Evolutionary conservation across 1,139 yeast species (phyloP).

Genomic region (Pichia norvegensis): DNA sequence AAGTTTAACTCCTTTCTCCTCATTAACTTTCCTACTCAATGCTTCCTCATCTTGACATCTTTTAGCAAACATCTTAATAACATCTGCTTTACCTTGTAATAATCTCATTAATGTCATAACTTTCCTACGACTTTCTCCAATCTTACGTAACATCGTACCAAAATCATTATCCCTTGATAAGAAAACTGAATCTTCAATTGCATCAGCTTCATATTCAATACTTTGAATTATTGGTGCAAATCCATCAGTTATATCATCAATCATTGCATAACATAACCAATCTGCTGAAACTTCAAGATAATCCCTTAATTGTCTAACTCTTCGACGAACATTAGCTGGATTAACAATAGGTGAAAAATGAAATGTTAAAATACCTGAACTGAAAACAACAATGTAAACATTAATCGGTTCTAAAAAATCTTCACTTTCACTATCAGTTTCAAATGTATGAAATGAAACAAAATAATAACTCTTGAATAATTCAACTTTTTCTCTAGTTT

Average conservation of each 20-base stretch:
- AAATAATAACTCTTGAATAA: constrained; percentile 67
- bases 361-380: constrained; percentile 76
- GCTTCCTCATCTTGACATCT: constrained; percentile 71
- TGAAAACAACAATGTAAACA: constrained; percentile 80
- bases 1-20: background rate
- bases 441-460: constrained; percentile 78
- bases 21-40: constrained; percentile 11
- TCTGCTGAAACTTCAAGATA: constrained; percentile 83
- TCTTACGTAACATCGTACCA: constrained; percentile 63
- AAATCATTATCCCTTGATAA: constrained; percentile 58
- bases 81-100: constrained; percentile 92
- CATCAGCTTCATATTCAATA: constrained; percentile 85
- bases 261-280: constrained; percentile 89
- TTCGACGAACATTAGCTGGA: constrained; percentile 80
- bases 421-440: constrained; percentile 66
- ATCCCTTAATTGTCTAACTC: constrained; percentile 84
- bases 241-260: constrained; percentile 90
- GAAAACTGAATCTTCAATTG: constrained; percentile 79
- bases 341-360: constrained; percentile 79
- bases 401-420: constrained; percentile 83
- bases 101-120: constrained; percentile 91
- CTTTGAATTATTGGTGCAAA: constrained; percentile 86
- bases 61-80: constrained; percentile 93
- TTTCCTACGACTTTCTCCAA: constrained; percentile 83
- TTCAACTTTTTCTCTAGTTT: constrained; percentile 79